phyloP scores from a whole-genome alignment of 2,329 filamentous ascomycete genomes.

The Fusarium poae region DNA sequence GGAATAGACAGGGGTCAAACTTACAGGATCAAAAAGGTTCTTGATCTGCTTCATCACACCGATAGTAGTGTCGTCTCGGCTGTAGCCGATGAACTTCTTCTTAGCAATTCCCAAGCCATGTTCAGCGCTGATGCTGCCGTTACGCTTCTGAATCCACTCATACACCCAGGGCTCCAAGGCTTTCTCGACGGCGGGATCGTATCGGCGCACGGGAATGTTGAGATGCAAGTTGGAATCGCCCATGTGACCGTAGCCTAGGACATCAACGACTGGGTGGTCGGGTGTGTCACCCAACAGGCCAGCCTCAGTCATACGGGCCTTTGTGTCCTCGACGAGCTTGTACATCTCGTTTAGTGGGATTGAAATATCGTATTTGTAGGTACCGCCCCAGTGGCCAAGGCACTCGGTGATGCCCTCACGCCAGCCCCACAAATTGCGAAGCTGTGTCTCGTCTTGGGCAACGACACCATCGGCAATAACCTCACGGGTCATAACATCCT shows the following conservation, averaged over 20 bases:
- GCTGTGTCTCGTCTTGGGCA: constrained; percentile 93
- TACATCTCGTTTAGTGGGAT: constrained; percentile 92
- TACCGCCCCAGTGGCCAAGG: constrained; percentile 89
- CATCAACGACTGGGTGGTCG: constrained; percentile 83
- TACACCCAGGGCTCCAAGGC: constrained; percentile 95
- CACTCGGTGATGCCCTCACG: constrained; percentile 93
- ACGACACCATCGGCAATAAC: constrained; percentile 91
- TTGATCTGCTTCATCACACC: constrained; percentile 96
- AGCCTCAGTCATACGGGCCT: constrained; percentile 76
- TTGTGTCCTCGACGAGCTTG: constrained; percentile 86
- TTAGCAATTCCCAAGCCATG: constrained; percentile 95
- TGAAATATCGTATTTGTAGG: constrained; percentile 98
- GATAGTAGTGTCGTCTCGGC: constrained; percentile 87
- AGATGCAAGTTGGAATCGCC: constrained; percentile 96
- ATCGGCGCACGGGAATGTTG: constrained; percentile 85
- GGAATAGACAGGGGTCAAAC: constrained; percentile 52
- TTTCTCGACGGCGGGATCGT: constrained; percentile 89
- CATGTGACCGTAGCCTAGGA: constrained; percentile 99
- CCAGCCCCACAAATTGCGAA: constrained; percentile 87
- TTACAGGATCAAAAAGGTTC: constrained; percentile 91
- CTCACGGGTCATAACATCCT: constrained; percentile 89
- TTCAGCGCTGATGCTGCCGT: constrained; percentile 96
- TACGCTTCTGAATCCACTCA: constrained; percentile 91
- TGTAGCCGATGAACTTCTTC: constrained; percentile 96
- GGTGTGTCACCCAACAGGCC: constrained; percentile 83